Conservation (phyloP, 345 rosid species). For the Linum usitatissimum region DNA sequence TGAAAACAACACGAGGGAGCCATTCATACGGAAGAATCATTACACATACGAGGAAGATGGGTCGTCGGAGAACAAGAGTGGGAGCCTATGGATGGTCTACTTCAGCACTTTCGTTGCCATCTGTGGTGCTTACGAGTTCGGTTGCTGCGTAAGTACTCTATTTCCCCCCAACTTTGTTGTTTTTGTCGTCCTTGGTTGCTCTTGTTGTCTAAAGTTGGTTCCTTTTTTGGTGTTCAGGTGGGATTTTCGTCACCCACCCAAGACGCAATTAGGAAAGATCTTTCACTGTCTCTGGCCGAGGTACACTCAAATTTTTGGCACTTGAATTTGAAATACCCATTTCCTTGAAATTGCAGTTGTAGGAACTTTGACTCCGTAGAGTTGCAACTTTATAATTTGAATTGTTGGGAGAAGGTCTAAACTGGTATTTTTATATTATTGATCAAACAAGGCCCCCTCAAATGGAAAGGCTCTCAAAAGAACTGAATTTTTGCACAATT, state of each 20-base stretch:
- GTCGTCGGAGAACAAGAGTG: constrained; percentile 15
- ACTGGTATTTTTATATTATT: no score
- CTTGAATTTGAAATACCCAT: neutral
- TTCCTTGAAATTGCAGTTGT: neutral
- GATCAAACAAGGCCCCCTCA: no score
- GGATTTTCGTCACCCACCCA: constrained; percentile 91
- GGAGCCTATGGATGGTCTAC: constrained; percentile 58
- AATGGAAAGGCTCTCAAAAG: no score
- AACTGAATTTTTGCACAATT: no score
- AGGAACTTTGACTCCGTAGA: no score
- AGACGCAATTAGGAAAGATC: constrained; percentile 61
- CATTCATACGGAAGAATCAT: constrained; percentile 24
- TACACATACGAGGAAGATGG: constrained; percentile 19
- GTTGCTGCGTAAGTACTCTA: constrained; percentile 56
- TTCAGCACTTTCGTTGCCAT: constrained; percentile 71
- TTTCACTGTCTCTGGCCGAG: constrained; percentile 55
- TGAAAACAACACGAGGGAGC: constrained; percentile 12
- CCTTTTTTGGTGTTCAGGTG: constrained; percentile 36
- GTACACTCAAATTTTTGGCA: constrained; percentile 18
- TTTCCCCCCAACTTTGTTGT: no score
- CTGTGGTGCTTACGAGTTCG: constrained; percentile 75
- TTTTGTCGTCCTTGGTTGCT: no score
- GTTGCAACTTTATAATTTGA: no score
- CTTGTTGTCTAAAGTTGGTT: neutral
- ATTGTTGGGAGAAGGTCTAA: neutral